A percentile compares a stretch with the other conserved stretches of the same genome.
Evolutionary conservation across 2,329 filamentous ascomycete species (phyloP).

Genomic region (Pestalotiopsis sp.): DNA sequence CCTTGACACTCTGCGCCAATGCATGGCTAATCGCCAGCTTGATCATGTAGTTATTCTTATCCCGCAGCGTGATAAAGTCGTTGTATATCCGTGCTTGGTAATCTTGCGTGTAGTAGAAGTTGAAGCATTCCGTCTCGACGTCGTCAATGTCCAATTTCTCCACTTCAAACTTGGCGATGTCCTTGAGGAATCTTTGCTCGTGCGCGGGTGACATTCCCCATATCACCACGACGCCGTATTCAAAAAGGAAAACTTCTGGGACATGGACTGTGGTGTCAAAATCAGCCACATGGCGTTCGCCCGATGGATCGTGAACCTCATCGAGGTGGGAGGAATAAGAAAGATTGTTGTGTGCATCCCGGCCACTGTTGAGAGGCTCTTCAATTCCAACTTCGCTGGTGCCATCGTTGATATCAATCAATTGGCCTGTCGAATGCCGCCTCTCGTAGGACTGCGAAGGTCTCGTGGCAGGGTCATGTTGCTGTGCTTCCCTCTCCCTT

Average conservation of each 20-base stretch:
- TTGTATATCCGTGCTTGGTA: slow-evolving; percentile 99
- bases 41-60: slow-evolving; percentile 97
- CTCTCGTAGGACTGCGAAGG: slow-evolving; percentile 57
- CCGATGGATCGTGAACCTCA: slow-evolving; percentile 31
- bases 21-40: slow-evolving; percentile 97
- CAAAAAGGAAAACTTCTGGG: slow-evolving; percentile 92
- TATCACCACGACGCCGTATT: slow-evolving; percentile 96
- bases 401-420: slow-evolving; percentile 36
- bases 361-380: slow-evolving; percentile 24
- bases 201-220: slow-evolving; percentile 96
- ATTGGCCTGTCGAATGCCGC: slow-evolving; percentile 74
- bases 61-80: slow-evolving; percentile 92
- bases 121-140: slow-evolving; percentile 93
- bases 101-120: slow-evolving; percentile 97
- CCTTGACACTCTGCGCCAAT: slow-evolving; percentile 92
- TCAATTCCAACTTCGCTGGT: slow-evolving; percentile 30
- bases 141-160: slow-evolving; percentile 88
- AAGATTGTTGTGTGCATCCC: slow-evolving; percentile 34
- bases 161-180: slow-evolving; percentile 89
- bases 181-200: slow-evolving; percentile 87
- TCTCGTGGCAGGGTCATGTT: slow-evolving; percentile 22
- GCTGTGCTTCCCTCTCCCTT: not conserved
- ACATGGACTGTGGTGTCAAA: slow-evolving; percentile 89
- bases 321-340: slow-evolving; percentile 28
- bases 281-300: slow-evolving; percentile 54